A percentile compares a stretch with the other conserved stretches of the same genome.
Evolutionary conservation across 2,329 filamentous ascomycete species (phyloP).

Genomic region (Pseudohalonectria lignicola): DNA sequence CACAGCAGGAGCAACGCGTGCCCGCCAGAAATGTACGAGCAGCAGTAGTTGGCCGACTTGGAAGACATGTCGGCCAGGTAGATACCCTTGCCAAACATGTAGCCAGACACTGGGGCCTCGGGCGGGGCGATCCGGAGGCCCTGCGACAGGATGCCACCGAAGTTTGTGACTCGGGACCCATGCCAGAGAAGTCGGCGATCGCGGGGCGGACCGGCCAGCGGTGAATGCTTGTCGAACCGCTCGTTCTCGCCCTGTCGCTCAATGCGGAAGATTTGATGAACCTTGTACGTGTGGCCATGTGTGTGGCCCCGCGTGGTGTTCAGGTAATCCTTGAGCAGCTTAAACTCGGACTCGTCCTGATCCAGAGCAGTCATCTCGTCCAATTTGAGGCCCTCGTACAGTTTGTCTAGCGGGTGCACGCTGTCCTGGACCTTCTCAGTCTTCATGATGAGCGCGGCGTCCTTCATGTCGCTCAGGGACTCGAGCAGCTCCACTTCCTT

Average conservation of each 20-base stretch:
- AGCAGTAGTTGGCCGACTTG: slow-evolving; percentile 76
- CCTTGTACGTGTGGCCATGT: slow-evolving; percentile 46
- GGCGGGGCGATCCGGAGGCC: slow-evolving; percentile 83
- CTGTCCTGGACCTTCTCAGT: slow-evolving; percentile 36
- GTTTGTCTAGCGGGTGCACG: slow-evolving; percentile 58
- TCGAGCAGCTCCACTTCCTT: slow-evolving; percentile 71
- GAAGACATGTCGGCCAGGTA: slow-evolving; percentile 79
- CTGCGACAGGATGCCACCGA: slow-evolving; percentile 76
- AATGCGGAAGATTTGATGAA: slow-evolving; percentile 75
- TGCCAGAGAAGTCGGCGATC: slow-evolving; percentile 79
- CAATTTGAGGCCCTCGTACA: slow-evolving; percentile 61
- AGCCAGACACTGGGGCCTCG: slow-evolving; percentile 67
- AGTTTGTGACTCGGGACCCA: slow-evolving; percentile 74
- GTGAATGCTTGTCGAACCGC: slow-evolving; percentile 51
- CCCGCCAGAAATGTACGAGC: slow-evolving; percentile 46
- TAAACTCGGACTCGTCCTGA: slow-evolving; percentile 48
- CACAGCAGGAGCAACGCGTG: slow-evolving; percentile 71
- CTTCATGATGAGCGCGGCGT: slow-evolving; percentile 69
- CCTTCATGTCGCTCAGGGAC: slow-evolving; percentile 76
- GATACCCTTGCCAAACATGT: slow-evolving; percentile 87
- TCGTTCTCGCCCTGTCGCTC: slow-evolving; percentile 61
- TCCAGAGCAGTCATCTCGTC: slow-evolving; percentile 66
- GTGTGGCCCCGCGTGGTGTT: slow-evolving; percentile 54
- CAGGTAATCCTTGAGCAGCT: slow-evolving; percentile 55
- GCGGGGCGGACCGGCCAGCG: slow-evolving; percentile 27